Base-by-base conservation (phyloP, 495 filamentous ascomycete species). In the Cenococcum geophilum region DNA sequence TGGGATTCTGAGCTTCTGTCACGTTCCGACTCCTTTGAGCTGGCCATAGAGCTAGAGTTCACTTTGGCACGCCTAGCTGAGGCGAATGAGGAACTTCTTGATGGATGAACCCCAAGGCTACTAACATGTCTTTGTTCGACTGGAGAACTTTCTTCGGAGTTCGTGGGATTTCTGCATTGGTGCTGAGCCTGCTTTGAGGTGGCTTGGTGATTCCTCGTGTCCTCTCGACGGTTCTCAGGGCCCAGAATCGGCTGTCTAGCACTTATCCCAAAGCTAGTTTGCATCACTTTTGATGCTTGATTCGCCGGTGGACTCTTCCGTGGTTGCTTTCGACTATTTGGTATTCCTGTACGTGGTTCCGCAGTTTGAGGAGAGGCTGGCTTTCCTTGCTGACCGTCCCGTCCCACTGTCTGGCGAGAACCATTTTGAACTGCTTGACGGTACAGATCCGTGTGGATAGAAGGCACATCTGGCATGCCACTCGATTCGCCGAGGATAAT, bases 351-450 rank as follows among this genome's bases (percentile, higher is more conserved):
- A 14, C 40, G 40, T 45, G 18, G 11, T 14, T 1, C 40, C 4
- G 40, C 18, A 4, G 11, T 4, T 45, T 18, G 40, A 14, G 2
- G 18, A 45, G 18, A 14, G 18, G 40, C 40, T 14, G 3, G 40
- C 40, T 45, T 45, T 14, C 18, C 40, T 45, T 2, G 40, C 18
- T 45, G 40, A 10, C 14, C 40, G 12, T 43, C 40, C 25, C 16
- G 42, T 27, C 52, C 36, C 53, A 59, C 55, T 11, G 55, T 48
- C 34, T 64, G 47, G 32, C 57, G 57, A 20, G 57, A 60, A 42
- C 11, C 18, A 18, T 45, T 52, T 14, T 52, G 49, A 2, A 52
- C 49, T 16, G n/a, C 21, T 52, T 12, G 11, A 23, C 20, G 49
- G 20, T 52, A 32, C 4, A 8, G 25, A 22, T 32, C 2, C n/a